Percentiles rank a stretch among this genome's conserved stretches.
Conservation (phyloP, 331 rosid species). For the Acacia pycnantha region DNA sequence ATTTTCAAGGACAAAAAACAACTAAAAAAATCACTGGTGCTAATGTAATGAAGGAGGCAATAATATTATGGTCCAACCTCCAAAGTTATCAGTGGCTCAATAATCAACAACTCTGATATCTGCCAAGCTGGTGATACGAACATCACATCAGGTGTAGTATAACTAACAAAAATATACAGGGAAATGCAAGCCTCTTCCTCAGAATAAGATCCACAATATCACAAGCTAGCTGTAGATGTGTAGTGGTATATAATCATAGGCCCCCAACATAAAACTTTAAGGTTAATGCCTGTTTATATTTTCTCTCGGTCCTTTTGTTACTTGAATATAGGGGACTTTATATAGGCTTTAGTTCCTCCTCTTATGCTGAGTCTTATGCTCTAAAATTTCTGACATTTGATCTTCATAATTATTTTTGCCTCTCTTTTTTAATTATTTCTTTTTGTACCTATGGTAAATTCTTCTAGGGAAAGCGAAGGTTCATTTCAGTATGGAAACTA, state of each 20-base stretch:
- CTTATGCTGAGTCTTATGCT: background rate
- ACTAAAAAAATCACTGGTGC: background rate
- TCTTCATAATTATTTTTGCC: conserved; percentile 1
- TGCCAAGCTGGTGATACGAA: too few relatives aligned
- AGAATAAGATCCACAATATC: too few relatives aligned
- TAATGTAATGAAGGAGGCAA: background rate
- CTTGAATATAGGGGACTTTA: background rate
- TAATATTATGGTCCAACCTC: background rate
- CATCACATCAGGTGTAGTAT: background rate
- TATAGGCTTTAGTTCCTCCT: background rate
- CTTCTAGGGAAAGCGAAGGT: conserved; percentile 42
- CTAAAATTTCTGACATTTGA: conserved; percentile 21
- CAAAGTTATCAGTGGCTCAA: background rate
- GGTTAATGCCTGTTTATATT: background rate
- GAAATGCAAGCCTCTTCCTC: background rate
- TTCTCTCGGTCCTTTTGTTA: background rate
- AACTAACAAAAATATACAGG: background rate
- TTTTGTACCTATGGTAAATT: conserved; percentile 28
- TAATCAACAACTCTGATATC: background rate
- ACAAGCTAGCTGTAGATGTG: too few relatives aligned
- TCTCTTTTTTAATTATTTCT: conserved; percentile 15
- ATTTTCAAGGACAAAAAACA: background rate
- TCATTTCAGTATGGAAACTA: conserved; percentile 60
- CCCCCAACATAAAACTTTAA: background rate
- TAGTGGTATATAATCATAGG: too few relatives aligned